Conservation (phyloP, 2,329 filamentous ascomycete genomes). For the Aspergillus pseudonomiae region DNA sequence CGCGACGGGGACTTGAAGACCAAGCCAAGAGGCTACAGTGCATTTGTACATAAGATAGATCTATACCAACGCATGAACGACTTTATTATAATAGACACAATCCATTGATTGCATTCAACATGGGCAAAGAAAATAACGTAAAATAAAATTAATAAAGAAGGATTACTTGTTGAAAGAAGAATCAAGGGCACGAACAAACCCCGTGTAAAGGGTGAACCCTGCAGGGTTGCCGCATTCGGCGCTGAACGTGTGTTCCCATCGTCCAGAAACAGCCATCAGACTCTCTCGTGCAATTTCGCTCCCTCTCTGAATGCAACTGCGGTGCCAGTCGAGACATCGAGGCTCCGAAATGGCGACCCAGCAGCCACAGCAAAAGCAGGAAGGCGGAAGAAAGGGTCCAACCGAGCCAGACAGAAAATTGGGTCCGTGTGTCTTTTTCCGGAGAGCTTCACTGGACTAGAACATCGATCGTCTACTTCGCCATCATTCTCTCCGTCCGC, state of each 20-base stretch:
- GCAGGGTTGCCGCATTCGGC: slow-evolving; percentile 11
- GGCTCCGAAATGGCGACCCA: neutral
- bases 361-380: neutral
- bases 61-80: neutral
- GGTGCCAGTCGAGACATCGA: neutral
- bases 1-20: neutral
- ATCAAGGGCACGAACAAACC: neutral
- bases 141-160: neutral
- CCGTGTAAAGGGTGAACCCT: neutral
- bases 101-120: neutral
- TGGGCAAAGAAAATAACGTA: neutral
- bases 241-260: neutral
- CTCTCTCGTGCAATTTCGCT: neutral
- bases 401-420: neutral
- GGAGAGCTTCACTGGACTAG: neutral
- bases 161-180: neutral
- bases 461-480: neutral
- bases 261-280: slow-evolving; percentile 2
- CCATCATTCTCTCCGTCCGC: neutral
- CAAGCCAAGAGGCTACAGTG: neutral
- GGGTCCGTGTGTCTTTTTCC: slow-evolving; percentile 7
- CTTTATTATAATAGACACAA: neutral
- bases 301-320: neutral
- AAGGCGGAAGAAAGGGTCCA: slow-evolving; percentile 3
- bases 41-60: neutral